Conservation (phyloP, 2,329 filamentous ascomycete species). For the Beauveria australis region DNA sequence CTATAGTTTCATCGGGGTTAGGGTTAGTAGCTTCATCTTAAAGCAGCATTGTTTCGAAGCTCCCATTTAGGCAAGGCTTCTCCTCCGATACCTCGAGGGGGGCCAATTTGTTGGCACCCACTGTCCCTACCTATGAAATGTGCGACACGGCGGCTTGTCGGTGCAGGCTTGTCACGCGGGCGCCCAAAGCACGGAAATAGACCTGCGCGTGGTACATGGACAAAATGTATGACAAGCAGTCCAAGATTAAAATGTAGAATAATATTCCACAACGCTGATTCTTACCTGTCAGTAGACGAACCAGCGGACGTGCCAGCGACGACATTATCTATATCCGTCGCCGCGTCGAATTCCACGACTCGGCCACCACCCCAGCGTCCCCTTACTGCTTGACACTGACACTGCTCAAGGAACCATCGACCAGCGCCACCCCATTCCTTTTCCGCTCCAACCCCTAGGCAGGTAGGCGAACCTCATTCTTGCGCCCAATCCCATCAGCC, state of each 20-base stretch:
- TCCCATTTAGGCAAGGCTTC: no score
- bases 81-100: no score
- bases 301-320: background rate
- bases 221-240: background rate
- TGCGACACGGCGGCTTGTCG: background rate
- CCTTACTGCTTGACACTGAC: background rate
- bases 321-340: background rate
- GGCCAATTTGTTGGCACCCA: no score
- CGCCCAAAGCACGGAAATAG: background rate
- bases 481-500: background rate
- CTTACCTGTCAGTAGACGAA: background rate
- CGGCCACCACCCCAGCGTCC: background rate
- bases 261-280: background rate
- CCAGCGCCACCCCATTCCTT: background rate
- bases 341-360: background rate
- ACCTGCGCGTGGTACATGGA: background rate
- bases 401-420: background rate
- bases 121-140: background rate
- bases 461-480: background rate
- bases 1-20: no score
- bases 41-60: no score
- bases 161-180: background rate
- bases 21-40: no score
- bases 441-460: background rate
- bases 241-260: background rate